These are phyloP conservation scores for Scutellaria galericulata DNA, from an alignment of 257 asterid genomes.

Conservation along the genomic window DNA sequence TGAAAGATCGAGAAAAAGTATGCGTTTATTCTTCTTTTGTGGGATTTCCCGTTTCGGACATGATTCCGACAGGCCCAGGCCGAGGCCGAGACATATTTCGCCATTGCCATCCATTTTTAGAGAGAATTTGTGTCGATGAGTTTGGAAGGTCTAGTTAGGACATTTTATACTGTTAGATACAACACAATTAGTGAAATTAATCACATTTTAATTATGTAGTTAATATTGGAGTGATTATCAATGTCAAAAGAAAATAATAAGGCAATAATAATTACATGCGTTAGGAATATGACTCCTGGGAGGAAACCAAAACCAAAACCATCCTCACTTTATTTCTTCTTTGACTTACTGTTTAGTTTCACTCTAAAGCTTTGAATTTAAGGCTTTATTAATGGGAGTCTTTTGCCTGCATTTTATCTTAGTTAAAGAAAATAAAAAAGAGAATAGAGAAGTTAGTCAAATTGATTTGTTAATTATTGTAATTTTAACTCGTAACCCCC, in stretches of 20 bases:
- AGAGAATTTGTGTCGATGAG: constrained; percentile 29
- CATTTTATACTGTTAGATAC: constrained; percentile 33
- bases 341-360: constrained; percentile 41
- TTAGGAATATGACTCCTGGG: constrained; percentile 51
- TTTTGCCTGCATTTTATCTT: constrained; percentile 19
- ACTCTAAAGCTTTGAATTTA: neutral
- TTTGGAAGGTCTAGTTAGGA: constrained; percentile 37
- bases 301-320: constrained; percentile 44
- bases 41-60: constrained; percentile 40
- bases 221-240: constrained; percentile 41
- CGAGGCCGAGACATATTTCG: constrained; percentile 54
- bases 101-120: constrained; percentile 42
- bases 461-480: constrained; percentile 29
- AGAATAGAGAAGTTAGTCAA: constrained; percentile 19
- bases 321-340: constrained; percentile 16
- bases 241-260: constrained; percentile 44
- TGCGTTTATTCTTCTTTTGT: constrained; percentile 38
- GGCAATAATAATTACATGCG: constrained; percentile 46
- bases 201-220: constrained; percentile 47
- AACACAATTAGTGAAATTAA: constrained; percentile 36
- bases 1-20: constrained; percentile 51
- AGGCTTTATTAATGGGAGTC: constrained; percentile 29
- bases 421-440: neutral
- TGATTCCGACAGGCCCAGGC: constrained; percentile 38
- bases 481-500: constrained; percentile 39